phyloP scores from a whole-genome alignment of 1,284 basidiomycete species.

The Takashimella tepidaria region DNA sequence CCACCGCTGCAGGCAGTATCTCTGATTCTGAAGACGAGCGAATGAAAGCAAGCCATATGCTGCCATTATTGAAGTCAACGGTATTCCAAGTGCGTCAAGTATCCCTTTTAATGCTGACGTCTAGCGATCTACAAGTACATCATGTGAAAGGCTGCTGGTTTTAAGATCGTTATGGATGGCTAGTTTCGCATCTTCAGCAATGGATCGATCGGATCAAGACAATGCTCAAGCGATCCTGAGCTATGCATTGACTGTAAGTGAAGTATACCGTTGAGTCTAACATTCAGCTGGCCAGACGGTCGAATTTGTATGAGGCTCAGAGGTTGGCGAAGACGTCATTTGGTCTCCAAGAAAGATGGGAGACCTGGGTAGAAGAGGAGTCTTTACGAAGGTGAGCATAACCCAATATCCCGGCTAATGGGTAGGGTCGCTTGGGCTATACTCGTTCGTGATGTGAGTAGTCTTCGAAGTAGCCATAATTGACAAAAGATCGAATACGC shows the following conservation, averaged over 20 bases:
- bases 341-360: constrained; percentile 4
- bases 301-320: constrained; percentile 4
- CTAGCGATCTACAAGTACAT: too few species aligned
- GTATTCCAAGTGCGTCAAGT: too few species aligned
- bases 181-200: constrained; percentile 1
- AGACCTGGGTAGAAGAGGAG: constrained; percentile 6
- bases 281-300: constrained; percentile 2
- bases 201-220: constrained; percentile 7
- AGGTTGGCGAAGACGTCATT: neutral
- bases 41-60: neutral
- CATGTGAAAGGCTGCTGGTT: neutral
- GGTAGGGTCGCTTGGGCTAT: constrained; percentile 5
- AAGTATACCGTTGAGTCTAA: neutral
- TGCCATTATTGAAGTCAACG: neutral
- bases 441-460: constrained; percentile 6
- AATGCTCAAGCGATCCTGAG: constrained; percentile 6
- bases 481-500: constrained; percentile 6
- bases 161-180: neutral
- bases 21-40: constrained; percentile 1
- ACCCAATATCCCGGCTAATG: neutral
- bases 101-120: too few species aligned
- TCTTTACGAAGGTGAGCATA: constrained; percentile 2
- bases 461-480: too few species aligned
- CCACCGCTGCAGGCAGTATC: neutral
- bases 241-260: constrained; percentile 6